Base-by-base conservation (phyloP, 2,329 filamentous ascomycete genomes). In the Hypoxylon sp. region DNA sequence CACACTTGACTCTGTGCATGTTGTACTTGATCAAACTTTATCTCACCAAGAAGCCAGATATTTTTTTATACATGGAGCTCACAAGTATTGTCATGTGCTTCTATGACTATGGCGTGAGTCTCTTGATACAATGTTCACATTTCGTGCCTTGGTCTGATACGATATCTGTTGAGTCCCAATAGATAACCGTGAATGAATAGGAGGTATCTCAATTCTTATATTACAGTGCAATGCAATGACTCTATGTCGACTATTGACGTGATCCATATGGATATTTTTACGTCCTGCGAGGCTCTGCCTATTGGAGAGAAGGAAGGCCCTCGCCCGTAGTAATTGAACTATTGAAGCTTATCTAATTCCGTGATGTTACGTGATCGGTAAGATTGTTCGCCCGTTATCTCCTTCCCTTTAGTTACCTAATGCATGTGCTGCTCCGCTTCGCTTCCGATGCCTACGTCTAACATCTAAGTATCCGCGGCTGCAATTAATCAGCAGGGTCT, bases 331-430 rank as follows among this genome's bases (percentile, higher is more conserved):
- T 36, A n/a, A 1, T 5, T n/a, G 5, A 5, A 5, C 6, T 5
- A n/a, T 41, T 38, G 0, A 14, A 17, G 48, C 48, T 60, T 60
- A 60, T 19, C 17, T 60, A 60, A 60, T 60, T n/a, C 19, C 38
- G 52, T 63, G 52, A 63, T 58, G 28, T 63, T 46, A 57, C 60
- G 17, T 34, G 23, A 25, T 57, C 60, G 52, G 60, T 19, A 11
- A 19, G 52, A 63, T 52, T 58, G 45, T 63, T 58, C 52, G 45
- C 23, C 60, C 60, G 60, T 25, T 6, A 13, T 58, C 28, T 34
- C 10, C 43, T 14, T 21, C 1, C 34, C 34, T 34, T 34, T 23
- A 23, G 23, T 4, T 34, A 34, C 13, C 10, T 34, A 34, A 10
- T 13, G 32, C 11, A 1, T 36, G 21, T 23, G 25, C 6, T 25